Percentiles rank a stretch among this genome's conserved stretches.
Evolutionary conservation across 768 basidiomycete genomes (phyloP).

Genomic region (Tylopilus subfusipes): DNA sequence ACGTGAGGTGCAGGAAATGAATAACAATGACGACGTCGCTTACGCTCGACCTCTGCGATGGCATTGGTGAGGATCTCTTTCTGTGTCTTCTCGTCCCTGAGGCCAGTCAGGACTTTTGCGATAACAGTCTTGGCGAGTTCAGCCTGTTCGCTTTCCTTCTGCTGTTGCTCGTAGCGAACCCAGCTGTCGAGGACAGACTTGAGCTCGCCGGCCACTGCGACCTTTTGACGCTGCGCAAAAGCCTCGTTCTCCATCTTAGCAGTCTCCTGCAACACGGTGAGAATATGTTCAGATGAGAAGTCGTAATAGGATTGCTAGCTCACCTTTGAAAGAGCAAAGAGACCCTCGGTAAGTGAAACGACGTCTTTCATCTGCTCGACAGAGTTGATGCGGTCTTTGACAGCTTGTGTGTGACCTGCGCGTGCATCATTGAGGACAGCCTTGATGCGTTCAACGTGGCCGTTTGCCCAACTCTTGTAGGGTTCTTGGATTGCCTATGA

Average conservation of each 20-base stretch:
- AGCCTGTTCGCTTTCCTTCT: slow-evolving; percentile 94
- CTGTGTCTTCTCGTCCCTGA: slow-evolving; percentile 88
- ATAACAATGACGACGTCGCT: slow-evolving; percentile 36
- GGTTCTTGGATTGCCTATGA: slow-evolving; percentile 73
- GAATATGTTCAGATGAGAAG: neutral
- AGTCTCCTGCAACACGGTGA: slow-evolving; percentile 61
- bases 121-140: slow-evolving; percentile 87
- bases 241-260: slow-evolving; percentile 85
- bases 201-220: slow-evolving; percentile 80
- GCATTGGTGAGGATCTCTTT: slow-evolving; percentile 76
- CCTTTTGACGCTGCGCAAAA: slow-evolving; percentile 89
- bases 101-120: slow-evolving; percentile 75
- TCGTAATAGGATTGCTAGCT: slow-evolving; percentile 3
- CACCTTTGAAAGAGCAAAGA: slow-evolving; percentile 92
- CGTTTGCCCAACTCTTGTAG: slow-evolving; percentile 89
- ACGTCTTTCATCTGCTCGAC: slow-evolving; percentile 97
- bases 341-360: slow-evolving; percentile 81
- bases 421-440: slow-evolving; percentile 78
- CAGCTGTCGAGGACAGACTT: slow-evolving; percentile 96
- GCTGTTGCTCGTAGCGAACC: slow-evolving; percentile 96
- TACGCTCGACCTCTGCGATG: slow-evolving; percentile 89
- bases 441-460: slow-evolving; percentile 81
- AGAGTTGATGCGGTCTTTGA: slow-evolving; percentile 87
- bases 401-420: slow-evolving; percentile 86
- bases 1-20: neutral